A percentile compares a stretch with the other conserved stretches of the same genome.
These are phyloP conservation scores for Aspergillus incahuasiensis DNA, from an alignment of 495 filamentous ascomycete genomes.

Conservation along the genomic window DNA sequence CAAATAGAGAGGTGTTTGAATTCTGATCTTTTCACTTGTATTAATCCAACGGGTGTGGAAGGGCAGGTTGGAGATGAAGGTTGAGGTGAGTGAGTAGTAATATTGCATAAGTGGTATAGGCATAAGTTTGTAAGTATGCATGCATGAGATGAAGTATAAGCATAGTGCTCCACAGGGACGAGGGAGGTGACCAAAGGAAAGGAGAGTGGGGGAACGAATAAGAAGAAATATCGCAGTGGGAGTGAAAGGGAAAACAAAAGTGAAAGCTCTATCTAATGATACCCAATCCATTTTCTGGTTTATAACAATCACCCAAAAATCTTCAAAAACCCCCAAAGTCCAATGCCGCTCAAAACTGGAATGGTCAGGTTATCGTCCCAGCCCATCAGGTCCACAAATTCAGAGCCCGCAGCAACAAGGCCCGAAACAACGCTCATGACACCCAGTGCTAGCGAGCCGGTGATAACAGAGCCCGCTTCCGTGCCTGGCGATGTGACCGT, in stretches of 20 bases:
- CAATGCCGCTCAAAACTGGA: conserved; percentile 82
- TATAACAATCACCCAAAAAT: conserved; percentile 58
- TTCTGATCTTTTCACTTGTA: not conserved
- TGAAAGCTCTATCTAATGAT: not conserved
- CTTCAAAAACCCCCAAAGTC: conserved; percentile 91
- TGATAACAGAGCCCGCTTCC: conserved; percentile 40
- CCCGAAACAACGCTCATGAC: conserved; percentile 85
- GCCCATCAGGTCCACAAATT: conserved; percentile 84
- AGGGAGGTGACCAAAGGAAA: not conserved
- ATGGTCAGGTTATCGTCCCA: conserved; percentile 98
- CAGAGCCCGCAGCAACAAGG: conserved; percentile 77
- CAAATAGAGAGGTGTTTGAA: no score
- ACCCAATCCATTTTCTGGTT: not conserved
- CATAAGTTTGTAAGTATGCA: conserved; percentile 2
- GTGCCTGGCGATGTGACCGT: conserved; percentile 15
- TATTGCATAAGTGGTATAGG: conserved; percentile 8
- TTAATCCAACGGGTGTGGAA: not conserved
- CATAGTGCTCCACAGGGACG: not conserved
- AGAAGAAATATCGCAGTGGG: not conserved
- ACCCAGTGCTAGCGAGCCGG: conserved; percentile 70
- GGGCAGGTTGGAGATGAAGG: not conserved
- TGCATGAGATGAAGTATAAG: not conserved
- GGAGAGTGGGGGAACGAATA: not conserved
- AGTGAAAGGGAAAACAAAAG: not conserved
- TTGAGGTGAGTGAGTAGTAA: conserved; percentile 3